Evolutionary conservation across 345 rosid genomes (phyloP).

Genomic region (Carallia pectinifolia): DNA sequence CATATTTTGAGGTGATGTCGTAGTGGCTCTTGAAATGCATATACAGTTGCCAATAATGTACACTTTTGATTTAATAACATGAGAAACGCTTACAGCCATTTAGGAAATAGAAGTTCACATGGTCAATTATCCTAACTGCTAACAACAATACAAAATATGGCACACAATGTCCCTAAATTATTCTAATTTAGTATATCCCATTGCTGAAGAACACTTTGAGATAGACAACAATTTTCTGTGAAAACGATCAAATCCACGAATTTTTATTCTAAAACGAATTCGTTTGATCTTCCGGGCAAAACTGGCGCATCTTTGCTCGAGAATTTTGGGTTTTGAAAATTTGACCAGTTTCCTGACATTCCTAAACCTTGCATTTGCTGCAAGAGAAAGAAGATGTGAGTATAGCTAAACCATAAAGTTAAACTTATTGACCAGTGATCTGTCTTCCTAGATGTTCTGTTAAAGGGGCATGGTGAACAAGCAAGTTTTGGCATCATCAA

Average conservation of each 20-base stretch:
- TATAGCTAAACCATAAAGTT: background rate
- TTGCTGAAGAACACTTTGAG: slow-evolving; percentile 53
- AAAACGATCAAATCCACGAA: slow-evolving; percentile 59
- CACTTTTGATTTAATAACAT: background rate
- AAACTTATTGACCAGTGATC: too few relatives aligned
- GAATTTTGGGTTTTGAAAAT: slow-evolving; percentile 37
- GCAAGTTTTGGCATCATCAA: background rate
- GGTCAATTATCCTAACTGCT: background rate
- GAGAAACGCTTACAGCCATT: background rate
- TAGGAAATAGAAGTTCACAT: slow-evolving; percentile 7
- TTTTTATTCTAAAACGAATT: slow-evolving; percentile 58
- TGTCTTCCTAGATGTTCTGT: too few relatives aligned
- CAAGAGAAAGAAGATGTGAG: slow-evolving; percentile 10
- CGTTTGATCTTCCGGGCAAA: slow-evolving; percentile 51
- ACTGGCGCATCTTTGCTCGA: slow-evolving; percentile 46
- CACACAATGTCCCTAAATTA: slow-evolving; percentile 9
- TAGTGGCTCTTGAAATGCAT: background rate
- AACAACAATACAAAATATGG: background rate
- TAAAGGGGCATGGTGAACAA: too few relatives aligned
- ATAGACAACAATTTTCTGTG: slow-evolving; percentile 49
- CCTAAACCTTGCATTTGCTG: slow-evolving; percentile 41
- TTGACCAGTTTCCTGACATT: slow-evolving; percentile 37
- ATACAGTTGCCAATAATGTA: background rate
- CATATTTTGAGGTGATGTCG: background rate
- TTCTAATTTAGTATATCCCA: slow-evolving; percentile 49